Conservation (phyloP, 352 stramenopile species). For the Phytophthora crassamura region DNA sequence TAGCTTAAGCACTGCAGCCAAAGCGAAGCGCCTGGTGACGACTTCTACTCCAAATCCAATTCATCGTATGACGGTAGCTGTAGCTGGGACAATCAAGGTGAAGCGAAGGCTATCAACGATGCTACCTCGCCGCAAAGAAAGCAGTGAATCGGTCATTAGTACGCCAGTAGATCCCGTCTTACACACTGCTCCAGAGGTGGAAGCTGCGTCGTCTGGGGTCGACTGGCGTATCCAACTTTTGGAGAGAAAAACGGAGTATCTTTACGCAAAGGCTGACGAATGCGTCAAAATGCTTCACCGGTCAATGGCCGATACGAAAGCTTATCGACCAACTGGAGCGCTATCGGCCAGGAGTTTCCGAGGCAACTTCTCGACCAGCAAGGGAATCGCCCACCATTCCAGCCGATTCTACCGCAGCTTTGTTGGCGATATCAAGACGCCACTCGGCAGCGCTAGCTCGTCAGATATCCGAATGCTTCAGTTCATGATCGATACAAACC, state of each 20-base stretch:
- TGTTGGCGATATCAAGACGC: conserved; percentile 16
- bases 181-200: background rate
- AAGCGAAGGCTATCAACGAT: conserved; percentile 18
- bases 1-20: conserved; percentile 40
- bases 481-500: conserved; percentile 63
- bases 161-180: background rate
- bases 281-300: conserved; percentile 40
- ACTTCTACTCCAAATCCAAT: too few species aligned
- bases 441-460: background rate
- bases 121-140: background rate
- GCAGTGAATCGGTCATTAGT: background rate
- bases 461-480: conserved; percentile 35
- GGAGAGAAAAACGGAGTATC: conserved; percentile 58
- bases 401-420: conserved; percentile 23
- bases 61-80: background rate
- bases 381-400: conserved; percentile 14
- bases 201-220: conserved; percentile 20
- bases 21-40: conserved; percentile 34
- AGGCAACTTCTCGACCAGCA: conserved; percentile 22
- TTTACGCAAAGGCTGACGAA: conserved; percentile 45
- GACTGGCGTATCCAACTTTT: conserved; percentile 54
- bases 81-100: conserved; percentile 10
- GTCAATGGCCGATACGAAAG: conserved; percentile 8
- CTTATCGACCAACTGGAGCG: conserved; percentile 27
- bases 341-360: conserved; percentile 31